Percentiles rank a stretch among this genome's conserved stretches.
These are phyloP conservation scores for Helianthus tuberosus DNA, from an alignment of 129 eudicot genomes.

Conservation along the genomic window DNA sequence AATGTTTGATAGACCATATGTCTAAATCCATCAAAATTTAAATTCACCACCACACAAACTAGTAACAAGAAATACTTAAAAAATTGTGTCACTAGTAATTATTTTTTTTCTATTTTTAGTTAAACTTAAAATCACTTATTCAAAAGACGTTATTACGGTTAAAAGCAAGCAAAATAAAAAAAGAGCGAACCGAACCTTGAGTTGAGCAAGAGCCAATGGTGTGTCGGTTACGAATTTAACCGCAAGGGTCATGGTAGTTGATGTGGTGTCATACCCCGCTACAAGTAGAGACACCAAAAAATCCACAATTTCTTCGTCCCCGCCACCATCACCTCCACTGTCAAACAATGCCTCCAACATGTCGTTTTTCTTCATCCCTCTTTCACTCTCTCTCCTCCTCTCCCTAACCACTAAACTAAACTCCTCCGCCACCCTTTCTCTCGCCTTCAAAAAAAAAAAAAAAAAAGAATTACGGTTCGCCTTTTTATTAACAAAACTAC, in stretches of 20 bases:
- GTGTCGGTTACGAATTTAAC: slow-evolving; percentile 89
- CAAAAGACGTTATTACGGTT: neutral
- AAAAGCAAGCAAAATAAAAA: neutral
- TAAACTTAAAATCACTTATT: neutral
- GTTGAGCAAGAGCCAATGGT: slow-evolving; percentile 77
- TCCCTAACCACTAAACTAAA: slow-evolving; percentile 68
- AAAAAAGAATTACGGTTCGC: neutral
- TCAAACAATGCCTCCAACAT: slow-evolving; percentile 75
- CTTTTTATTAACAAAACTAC: neutral
- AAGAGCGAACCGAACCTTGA: slow-evolving; percentile 71
- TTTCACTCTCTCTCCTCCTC: slow-evolving; percentile 62
- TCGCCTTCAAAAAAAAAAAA: slow-evolving; percentile 46
- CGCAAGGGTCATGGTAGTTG: slow-evolving; percentile 87
- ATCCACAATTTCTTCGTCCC: slow-evolving; percentile 89
- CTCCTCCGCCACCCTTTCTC: slow-evolving; percentile 80
- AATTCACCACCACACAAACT: too few relatives aligned
- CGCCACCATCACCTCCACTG: slow-evolving; percentile 36
- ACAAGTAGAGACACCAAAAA: slow-evolving; percentile 82
- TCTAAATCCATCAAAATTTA: too few relatives aligned
- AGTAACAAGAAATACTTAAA: too few relatives aligned
- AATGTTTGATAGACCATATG: too few relatives aligned
- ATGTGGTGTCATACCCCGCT: slow-evolving; percentile 98
- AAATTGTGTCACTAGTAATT: too few relatives aligned
- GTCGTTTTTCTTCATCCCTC: slow-evolving; percentile 67
- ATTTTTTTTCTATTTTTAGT: neutral